Base-by-base conservation (phyloP, 306 rosid genomes). In the Quercus rubra region DNA sequence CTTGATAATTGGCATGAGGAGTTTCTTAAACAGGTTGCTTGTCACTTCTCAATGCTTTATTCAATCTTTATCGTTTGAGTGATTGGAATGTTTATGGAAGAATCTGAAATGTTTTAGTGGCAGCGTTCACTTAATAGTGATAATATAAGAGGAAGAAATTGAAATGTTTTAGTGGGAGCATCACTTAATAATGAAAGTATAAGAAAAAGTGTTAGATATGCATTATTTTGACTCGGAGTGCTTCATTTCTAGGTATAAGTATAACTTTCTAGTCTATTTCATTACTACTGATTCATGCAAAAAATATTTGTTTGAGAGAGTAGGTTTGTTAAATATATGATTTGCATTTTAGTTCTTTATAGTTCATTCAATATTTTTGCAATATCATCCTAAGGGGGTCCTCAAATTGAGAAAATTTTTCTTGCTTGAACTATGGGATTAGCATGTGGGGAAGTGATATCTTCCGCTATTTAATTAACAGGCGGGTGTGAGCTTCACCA, bases 1-100 rank as follows among this genome's bases (percentile, higher is more conserved):
- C 98, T 94, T 76, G 97, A 94, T 25, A 94, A 82, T 83, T 92
- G 97, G 97, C 98, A 94, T 1, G 98, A 91, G 85, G 98, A 94
- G 87, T 94, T 94, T 91, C 97, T 94, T 69, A 94, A 89, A 78
- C 97, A 92, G 97, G 97, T 92, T 69, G 3, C 17, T 12, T 49
- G 15, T 35, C 38, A 33, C 35, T 31, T 35, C 9, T 76, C 61
- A 3, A 54, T 74, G 66, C 80, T 18, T 72, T 46, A 56, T 69
- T 43, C 69, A 70, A 75, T 66, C 49, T 38, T 62, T 73, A 8
- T 18, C 19, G 4, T 8, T 30, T 18, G 71, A 66, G 71, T n/a
- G n/a, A 66, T 66, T 66, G 11, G 12, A 66, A 31, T 66, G 71
- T 17, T 2, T 17, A 6, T 23, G 27, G 4, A 31, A 31, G 51